Percentiles rank a stretch among this genome's conserved stretches.
phyloP scores from a whole-genome alignment of 179 eudicot genomes.

The Silene noctiflora region DNA sequence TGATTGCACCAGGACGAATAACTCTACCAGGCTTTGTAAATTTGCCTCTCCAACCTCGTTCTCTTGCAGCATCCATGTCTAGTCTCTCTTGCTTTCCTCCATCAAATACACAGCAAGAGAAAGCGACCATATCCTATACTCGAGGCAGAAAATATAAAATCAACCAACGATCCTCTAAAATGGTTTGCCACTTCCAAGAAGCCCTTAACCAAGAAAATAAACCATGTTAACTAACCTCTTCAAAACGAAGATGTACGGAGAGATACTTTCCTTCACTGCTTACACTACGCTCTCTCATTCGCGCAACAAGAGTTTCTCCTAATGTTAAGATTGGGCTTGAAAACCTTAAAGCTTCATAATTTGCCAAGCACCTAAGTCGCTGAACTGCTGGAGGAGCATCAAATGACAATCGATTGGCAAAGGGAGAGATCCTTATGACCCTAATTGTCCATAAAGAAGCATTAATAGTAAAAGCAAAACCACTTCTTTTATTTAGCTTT shows the following conservation, averaged over 20 bases:
- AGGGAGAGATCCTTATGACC: slow-evolving; percentile 93
- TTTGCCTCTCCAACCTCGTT: slow-evolving; percentile 97
- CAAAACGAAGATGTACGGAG: slow-evolving; percentile 98
- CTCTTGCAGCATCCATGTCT: slow-evolving; percentile 96
- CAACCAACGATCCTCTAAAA: slow-evolving; percentile 13
- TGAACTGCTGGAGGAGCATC: slow-evolving; percentile 95
- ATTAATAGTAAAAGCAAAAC: slow-evolving; percentile 1
- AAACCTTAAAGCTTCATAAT: slow-evolving; percentile 92
- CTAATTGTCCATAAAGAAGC: slow-evolving; percentile 36
- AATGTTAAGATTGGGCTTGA: slow-evolving; percentile 64
- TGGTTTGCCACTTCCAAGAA: neutral
- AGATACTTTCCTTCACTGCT: slow-evolving; percentile 80
- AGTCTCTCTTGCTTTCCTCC: slow-evolving; percentile 69
- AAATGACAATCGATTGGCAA: slow-evolving; percentile 91
- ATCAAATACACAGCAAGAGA: slow-evolving; percentile 82
- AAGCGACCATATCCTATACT: slow-evolving; percentile 92
- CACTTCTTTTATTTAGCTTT: neutral
- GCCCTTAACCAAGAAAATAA: neutral
- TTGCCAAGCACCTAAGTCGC: slow-evolving; percentile 87
- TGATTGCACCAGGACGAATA: slow-evolving; percentile 80
- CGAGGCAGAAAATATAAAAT: slow-evolving; percentile 16
- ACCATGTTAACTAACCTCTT: slow-evolving; percentile 61
- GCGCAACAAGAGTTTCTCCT: slow-evolving; percentile 71
- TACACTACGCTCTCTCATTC: slow-evolving; percentile 80
- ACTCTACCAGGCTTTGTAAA: slow-evolving; percentile 88